Conservation (phyloP, 352 stramenopile species). For the Elongisporangium prolatum region DNA sequence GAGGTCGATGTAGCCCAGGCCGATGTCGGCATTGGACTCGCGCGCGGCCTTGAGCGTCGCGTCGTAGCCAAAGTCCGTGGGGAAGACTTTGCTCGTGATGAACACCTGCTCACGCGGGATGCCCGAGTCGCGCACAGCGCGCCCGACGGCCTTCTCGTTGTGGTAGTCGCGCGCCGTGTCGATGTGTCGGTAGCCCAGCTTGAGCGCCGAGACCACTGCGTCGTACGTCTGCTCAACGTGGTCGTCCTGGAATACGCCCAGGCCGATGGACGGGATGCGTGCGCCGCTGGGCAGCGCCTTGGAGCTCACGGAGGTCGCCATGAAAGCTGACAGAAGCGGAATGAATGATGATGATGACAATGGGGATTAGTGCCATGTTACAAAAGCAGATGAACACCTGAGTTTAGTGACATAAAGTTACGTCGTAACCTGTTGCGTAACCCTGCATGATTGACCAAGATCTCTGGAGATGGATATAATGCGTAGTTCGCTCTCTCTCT, state of each 20-base stretch:
- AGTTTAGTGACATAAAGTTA: too few relatives aligned
- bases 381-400: too few relatives aligned
- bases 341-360: too few relatives aligned
- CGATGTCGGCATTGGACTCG: conserved; percentile 37
- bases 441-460: too few relatives aligned
- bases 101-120: conserved; percentile 63
- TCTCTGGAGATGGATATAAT: too few relatives aligned
- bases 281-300: conserved; percentile 27
- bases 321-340: conserved; percentile 1
- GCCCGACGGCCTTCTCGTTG: conserved; percentile 78
- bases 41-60: conserved; percentile 36
- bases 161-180: conserved; percentile 79
- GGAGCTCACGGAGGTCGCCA: conserved; percentile 12
- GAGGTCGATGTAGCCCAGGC: conserved; percentile 76
- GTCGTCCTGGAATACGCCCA: conserved; percentile 38
- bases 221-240: conserved; percentile 28
- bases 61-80: conserved; percentile 10
- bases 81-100: conserved; percentile 62
- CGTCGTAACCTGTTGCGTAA: too few relatives aligned
- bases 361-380: too few relatives aligned
- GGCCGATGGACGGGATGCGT: conserved; percentile 27
- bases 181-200: conserved; percentile 81
- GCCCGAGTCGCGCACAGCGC: conserved; percentile 48
- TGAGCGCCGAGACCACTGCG: conserved; percentile 31
- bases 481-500: too few relatives aligned